Conservation (phyloP, 2,329 filamentous ascomycete genomes). For the Xylariaceae sp. region DNA sequence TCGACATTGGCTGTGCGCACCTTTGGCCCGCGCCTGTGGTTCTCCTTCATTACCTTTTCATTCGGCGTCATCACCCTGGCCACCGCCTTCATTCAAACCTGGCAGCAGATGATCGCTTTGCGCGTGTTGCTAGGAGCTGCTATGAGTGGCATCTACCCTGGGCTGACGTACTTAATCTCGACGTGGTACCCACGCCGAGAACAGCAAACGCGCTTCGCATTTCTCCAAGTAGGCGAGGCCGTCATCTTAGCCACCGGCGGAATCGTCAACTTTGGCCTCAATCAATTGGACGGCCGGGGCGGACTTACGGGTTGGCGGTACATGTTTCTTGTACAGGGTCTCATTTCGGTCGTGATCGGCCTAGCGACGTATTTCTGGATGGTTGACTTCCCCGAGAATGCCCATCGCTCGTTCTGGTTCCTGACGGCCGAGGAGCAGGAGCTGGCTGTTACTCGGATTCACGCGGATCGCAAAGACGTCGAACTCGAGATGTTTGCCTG, state of each 20-base stretch:
- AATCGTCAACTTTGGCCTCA: slow-evolving; percentile 67
- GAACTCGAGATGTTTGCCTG: slow-evolving; percentile 53
- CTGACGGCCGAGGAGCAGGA: slow-evolving; percentile 51
- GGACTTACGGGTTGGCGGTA: slow-evolving; percentile 62
- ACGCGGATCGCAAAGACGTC: slow-evolving; percentile 58
- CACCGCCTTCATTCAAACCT: slow-evolving; percentile 63
- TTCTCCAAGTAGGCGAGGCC: slow-evolving; percentile 61
- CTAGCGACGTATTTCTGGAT: slow-evolving; percentile 65
- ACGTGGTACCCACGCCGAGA: slow-evolving; percentile 61
- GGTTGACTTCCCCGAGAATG: slow-evolving; percentile 63
- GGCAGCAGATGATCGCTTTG: slow-evolving; percentile 66
- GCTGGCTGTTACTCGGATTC: slow-evolving; percentile 55
- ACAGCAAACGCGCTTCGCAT: slow-evolving; percentile 62
- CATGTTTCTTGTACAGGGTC: slow-evolving; percentile 65
- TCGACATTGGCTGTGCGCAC: slow-evolving; percentile 63
- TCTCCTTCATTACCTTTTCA: slow-evolving; percentile 62
- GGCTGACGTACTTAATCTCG: slow-evolving; percentile 49
- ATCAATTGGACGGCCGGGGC: slow-evolving; percentile 53
- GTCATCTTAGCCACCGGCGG: slow-evolving; percentile 61
- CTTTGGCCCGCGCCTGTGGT: slow-evolving; percentile 60
- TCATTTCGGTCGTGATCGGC: slow-evolving; percentile 57
- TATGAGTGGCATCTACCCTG: slow-evolving; percentile 53
- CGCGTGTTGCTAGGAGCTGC: slow-evolving; percentile 62
- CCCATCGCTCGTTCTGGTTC: slow-evolving; percentile 54
- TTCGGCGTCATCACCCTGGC: slow-evolving; percentile 60